Evolutionary conservation across 164 flowering plant species (phyloP).

Genomic region (Sextonia rubra): DNA sequence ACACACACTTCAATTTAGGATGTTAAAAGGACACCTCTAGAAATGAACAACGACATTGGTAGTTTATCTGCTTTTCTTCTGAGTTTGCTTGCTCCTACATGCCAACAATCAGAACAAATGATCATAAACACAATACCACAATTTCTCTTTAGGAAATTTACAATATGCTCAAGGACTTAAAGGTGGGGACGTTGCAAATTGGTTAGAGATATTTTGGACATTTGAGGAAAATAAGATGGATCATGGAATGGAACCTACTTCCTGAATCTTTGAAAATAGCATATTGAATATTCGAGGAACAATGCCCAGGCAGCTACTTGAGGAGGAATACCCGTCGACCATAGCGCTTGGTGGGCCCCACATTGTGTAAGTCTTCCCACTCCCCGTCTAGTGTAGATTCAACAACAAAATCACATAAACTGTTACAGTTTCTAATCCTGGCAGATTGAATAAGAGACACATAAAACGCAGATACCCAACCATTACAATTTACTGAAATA

Average conservation of each 20-base stretch:
- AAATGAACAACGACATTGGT: slow-evolving; percentile 95
- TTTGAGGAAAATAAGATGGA: neutral
- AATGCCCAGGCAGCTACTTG: slow-evolving; percentile 62
- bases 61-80: slow-evolving; percentile 60
- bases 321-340: slow-evolving; percentile 56
- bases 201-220: neutral
- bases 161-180: neutral
- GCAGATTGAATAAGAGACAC: neutral
- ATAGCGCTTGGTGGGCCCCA: slow-evolving; percentile 99
- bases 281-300: slow-evolving; percentile 82
- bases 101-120: neutral
- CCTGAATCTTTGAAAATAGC: slow-evolving; percentile 75
- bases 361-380: slow-evolving; percentile 96
- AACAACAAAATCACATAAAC: neutral
- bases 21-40: slow-evolving; percentile 62
- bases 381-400: slow-evolving; percentile 58
- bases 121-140: neutral
- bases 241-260: slow-evolving; percentile 29
- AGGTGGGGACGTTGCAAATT: neutral
- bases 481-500: slow-evolving; percentile 17
- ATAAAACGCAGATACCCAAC: neutral
- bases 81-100: slow-evolving; percentile 55
- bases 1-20: neutral
- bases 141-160: neutral
- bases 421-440: neutral